phyloP scores from a whole-genome alignment of 1,284 basidiomycete species.

The Sanghuangporus weigelae region DNA sequence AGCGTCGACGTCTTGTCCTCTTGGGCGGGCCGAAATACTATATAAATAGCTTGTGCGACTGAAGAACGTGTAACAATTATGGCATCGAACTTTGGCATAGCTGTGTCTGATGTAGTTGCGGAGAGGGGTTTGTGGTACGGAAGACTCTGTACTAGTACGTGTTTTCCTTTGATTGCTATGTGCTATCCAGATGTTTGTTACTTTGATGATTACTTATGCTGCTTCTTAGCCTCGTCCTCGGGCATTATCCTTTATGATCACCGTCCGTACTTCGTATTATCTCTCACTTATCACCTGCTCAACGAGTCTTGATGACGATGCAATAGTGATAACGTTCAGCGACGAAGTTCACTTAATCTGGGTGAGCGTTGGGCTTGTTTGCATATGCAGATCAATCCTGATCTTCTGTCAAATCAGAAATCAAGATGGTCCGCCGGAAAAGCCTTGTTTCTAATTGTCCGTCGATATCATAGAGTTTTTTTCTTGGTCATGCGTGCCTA shows the following conservation, averaged over 20 bases:
- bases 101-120: neutral
- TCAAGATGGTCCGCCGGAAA: slow-evolving; percentile 15
- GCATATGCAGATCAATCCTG: neutral
- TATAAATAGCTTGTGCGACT: neutral
- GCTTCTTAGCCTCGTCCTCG: slow-evolving; percentile 8
- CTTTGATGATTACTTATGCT: neutral
- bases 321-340: slow-evolving; percentile 12
- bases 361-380: neutral
- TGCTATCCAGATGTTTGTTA: neutral
- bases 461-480: neutral
- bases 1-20: neutral
- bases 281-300: neutral
- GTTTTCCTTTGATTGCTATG: neutral
- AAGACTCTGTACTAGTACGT: slow-evolving; percentile 14
- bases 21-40: neutral
- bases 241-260: slow-evolving; percentile 14
- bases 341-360: slow-evolving; percentile 15
- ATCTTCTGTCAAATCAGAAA: neutral
- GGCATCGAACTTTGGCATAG: neutral
- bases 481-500: neutral
- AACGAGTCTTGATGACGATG: neutral
- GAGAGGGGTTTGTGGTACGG: slow-evolving; percentile 10
- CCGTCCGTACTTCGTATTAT: neutral
- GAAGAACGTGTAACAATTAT: neutral
- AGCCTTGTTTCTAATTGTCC: slow-evolving; percentile 11